phyloP scores from a whole-genome alignment of 1,284 basidiomycete species.

The Ceraceosorus guamensis region DNA sequence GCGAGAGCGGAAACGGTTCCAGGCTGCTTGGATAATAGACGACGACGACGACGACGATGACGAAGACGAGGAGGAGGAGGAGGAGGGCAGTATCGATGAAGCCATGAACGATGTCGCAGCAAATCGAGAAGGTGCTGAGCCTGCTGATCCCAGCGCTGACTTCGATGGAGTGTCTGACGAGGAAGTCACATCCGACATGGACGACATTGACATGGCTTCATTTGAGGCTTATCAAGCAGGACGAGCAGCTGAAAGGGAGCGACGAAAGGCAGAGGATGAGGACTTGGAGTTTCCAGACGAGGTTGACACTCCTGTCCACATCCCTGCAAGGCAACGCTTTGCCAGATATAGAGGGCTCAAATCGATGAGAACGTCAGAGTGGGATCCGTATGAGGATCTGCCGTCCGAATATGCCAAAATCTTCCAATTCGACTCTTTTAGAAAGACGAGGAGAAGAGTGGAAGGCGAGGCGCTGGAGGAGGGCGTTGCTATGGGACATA shows the following conservation, averaged over 20 bases:
- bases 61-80: constrained; percentile 55
- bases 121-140: constrained; percentile 8
- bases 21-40: constrained; percentile 45
- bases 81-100: constrained; percentile 48
- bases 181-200: constrained; percentile 58
- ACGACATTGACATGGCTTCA: constrained; percentile 47
- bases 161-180: constrained; percentile 50
- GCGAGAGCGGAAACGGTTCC: constrained; percentile 48
- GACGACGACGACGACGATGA: constrained; percentile 53
- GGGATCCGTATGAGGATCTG: constrained; percentile 95
- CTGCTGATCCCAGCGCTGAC: constrained; percentile 24
- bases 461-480: constrained; percentile 45
- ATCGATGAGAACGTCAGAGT: constrained; percentile 87
- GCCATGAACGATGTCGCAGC: constrained; percentile 42
- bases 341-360: constrained; percentile 85
- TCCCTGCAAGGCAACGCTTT: constrained; percentile 78
- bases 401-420: constrained; percentile 89
- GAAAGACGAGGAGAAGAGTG: constrained; percentile 71
- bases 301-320: constrained; percentile 86
- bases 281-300: constrained; percentile 89
- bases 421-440: constrained; percentile 95
- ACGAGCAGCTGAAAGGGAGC: constrained; percentile 72
- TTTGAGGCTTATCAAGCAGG: constrained; percentile 62
- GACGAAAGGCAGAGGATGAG: constrained; percentile 60
- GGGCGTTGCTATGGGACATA: constrained; percentile 29